phyloP scores from a whole-genome alignment of 225 moss, liverwort and hornwort genomes.

The Bryum argenteum region DNA sequence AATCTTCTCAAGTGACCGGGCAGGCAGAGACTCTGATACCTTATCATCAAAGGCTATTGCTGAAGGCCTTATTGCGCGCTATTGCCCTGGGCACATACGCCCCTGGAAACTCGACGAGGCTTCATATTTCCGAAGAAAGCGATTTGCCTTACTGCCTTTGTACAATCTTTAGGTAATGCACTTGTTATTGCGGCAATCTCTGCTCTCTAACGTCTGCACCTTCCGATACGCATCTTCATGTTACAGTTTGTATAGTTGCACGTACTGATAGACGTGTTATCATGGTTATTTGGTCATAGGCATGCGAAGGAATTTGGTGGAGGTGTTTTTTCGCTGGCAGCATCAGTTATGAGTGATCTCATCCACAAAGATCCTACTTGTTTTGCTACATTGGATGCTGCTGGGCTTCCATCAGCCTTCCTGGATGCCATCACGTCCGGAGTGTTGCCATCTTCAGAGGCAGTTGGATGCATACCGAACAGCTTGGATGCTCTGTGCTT shows the following conservation, averaged over 20 bases:
- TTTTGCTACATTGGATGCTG: slow-evolving; percentile 80
- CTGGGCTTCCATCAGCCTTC: slow-evolving; percentile 87
- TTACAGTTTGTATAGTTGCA: background rate
- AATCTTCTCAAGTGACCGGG: slow-evolving; percentile 49
- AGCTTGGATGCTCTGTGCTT: slow-evolving; percentile 97
- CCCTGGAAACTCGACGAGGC: slow-evolving; percentile 76
- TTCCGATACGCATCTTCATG: background rate
- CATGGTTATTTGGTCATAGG: slow-evolving; percentile 42
- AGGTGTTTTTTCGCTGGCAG: slow-evolving; percentile 92
- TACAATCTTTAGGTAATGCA: slow-evolving; percentile 68
- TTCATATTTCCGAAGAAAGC: slow-evolving; percentile 86
- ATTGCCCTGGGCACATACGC: slow-evolving; percentile 94
- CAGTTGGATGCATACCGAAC: slow-evolving; percentile 97
- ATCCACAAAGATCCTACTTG: slow-evolving; percentile 99
- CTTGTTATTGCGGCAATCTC: background rate
- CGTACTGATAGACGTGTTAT: slow-evolving; percentile 6
- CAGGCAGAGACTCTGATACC: slow-evolving; percentile 79
- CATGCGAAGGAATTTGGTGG: slow-evolving; percentile 96
- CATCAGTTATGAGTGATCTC: slow-evolving; percentile 99
- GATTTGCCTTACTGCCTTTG: slow-evolving; percentile 79
- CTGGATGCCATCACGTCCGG: slow-evolving; percentile 84
- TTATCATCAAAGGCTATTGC: slow-evolving; percentile 82
- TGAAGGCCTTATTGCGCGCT: slow-evolving; percentile 89
- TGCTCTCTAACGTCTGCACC: background rate
- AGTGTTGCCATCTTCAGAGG: slow-evolving; percentile 90